phyloP scores from a whole-genome alignment of 352 stramenopile species.

The Phytophthora sansomeana region DNA sequence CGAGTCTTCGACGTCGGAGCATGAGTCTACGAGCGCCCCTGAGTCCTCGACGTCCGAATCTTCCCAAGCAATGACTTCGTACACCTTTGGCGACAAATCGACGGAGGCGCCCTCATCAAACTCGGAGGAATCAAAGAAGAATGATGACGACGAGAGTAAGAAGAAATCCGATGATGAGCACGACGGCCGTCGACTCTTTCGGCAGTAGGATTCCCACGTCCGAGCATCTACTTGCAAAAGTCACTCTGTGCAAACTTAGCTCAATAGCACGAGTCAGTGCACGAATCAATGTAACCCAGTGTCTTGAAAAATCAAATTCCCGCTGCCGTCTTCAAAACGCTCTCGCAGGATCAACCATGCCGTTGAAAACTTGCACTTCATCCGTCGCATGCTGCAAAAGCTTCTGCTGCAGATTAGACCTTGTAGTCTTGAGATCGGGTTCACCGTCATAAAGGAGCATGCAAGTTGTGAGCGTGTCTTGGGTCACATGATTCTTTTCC shows the following conservation, averaged over 20 bases:
- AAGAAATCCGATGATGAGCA: not conserved
- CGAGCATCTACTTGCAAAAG: not conserved
- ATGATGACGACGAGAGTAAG: not conserved
- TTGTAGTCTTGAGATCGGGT: constrained; percentile 13
- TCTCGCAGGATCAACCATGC: constrained; percentile 18
- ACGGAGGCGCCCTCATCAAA: not conserved
- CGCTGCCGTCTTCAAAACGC: constrained; percentile 10
- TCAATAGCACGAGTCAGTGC: not conserved
- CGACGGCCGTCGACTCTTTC: not conserved
- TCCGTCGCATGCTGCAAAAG: constrained; percentile 16
- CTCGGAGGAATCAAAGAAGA: not conserved
- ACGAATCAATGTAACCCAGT: not conserved
- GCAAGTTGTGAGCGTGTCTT: constrained; percentile 27
- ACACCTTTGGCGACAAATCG: not conserved
- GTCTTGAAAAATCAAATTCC: constrained; percentile 1
- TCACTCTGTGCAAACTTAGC: not conserved
- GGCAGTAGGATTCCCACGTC: not conserved
- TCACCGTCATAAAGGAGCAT: constrained; percentile 27
- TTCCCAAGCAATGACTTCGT: not conserved
- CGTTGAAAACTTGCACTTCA: constrained; percentile 19
- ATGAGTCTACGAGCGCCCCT: not conserved
- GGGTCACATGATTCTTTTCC: constrained; percentile 17
- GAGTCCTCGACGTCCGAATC: not conserved
- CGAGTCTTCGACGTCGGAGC: not conserved
- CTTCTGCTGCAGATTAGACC: constrained; percentile 12